Base-by-base conservation (phyloP, 2,329 filamentous ascomycete genomes). In the Sphaerulina populicola region DNA sequence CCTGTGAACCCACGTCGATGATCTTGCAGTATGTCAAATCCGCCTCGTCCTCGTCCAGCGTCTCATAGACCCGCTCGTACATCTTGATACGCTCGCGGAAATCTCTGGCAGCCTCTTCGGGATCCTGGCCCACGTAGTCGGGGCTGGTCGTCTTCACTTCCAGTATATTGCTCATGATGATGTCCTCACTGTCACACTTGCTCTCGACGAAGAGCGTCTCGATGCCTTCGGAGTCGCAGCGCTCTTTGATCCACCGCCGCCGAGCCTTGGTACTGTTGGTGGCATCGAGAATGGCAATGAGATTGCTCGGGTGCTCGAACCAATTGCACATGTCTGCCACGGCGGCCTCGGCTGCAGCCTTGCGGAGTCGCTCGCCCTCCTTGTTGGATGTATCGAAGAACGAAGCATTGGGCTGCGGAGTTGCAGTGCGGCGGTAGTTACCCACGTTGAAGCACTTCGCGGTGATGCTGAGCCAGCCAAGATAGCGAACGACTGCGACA, bases 81-180 rank as follows among this genome's bases (percentile, higher is more conserved):
- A 96, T 95, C 64, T 85, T 82, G 66, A 98, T 98, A 56, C 93
- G 85, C 64, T 94, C 85, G 56, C 88, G 83, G 72, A 98, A 98
- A 69, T 98, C 93, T 51, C 82, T 78, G 9, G 90, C 93, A 3
- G 93, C 93, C 53, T 81, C 76, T 68, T 98, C 93, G 1, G 93
- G 93, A 66, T 98, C 93, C 69, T 95, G 89, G 49, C 90, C 93
- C 52, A 82, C 76, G 68, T 98, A 98, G 71, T 98, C 93, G 1
- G 93, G 93, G 51, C 88, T 94, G 23, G 88, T 94, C 1, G 89
- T 91, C 77, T 98, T 98, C 64, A 98, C 93, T 52, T 67, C 64
- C 59, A 90, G 82, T 60, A 98, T 96, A 69, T 98, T 98, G 75
- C 83, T 87, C 89, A 96, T 95, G 72, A 98, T 95, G 59, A 97